These are phyloP conservation scores for Poa pratensis DNA, from an alignment of 176 grass and related monocot species.

Conservation along the genomic window DNA sequence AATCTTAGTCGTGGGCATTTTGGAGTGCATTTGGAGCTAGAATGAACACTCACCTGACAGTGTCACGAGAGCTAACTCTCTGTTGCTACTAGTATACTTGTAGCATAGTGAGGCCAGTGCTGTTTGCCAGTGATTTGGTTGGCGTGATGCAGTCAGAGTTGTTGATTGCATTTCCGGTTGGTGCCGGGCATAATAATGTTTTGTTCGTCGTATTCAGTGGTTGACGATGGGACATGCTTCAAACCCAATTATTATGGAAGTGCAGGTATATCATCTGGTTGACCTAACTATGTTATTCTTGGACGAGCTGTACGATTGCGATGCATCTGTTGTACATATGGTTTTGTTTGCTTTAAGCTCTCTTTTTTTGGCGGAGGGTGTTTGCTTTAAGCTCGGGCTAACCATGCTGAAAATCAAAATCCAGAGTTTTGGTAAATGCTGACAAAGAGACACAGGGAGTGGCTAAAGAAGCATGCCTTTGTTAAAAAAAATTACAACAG, in stretches of 20 bases:
- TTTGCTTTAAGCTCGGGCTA: too few relatives aligned
- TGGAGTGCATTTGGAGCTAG: background rate
- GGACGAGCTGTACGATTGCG: background rate
- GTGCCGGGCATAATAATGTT: constrained; percentile 45
- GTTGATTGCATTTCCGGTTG: constrained; percentile 44
- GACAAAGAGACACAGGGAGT: too few relatives aligned
- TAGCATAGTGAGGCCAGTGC: constrained; percentile 1
- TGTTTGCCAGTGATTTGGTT: constrained; percentile 32
- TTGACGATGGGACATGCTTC: constrained; percentile 17
- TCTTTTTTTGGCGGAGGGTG: background rate
- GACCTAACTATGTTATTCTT: background rate
- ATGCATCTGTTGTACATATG: background rate
- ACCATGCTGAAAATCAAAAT: too few relatives aligned
- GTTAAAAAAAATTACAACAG: too few relatives aligned
- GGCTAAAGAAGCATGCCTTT: too few relatives aligned
- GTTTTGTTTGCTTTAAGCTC: background rate
- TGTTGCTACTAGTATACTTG: background rate
- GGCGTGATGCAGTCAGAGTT: background rate
- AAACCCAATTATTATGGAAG: constrained; percentile 28
- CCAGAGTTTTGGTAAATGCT: too few relatives aligned
- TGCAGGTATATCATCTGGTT: constrained; percentile 20
- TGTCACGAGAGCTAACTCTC: background rate
- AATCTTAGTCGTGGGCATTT: background rate
- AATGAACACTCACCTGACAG: background rate
- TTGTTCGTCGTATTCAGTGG: constrained; percentile 20